Evolutionary conservation across 169 alveolate species (phyloP).

Genomic region (Babesia divergens): DNA sequence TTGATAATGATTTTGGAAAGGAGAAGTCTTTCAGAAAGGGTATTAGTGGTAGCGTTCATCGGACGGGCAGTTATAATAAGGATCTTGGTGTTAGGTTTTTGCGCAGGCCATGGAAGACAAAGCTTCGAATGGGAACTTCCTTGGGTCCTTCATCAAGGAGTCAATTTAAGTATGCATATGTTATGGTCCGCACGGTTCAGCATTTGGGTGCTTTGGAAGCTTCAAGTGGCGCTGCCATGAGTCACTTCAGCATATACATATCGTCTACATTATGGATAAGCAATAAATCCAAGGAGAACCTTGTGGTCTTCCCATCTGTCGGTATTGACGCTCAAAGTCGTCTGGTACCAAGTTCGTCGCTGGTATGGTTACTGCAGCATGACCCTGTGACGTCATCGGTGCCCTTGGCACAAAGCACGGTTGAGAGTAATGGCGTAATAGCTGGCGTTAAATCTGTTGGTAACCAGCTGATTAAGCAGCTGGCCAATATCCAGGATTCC

Average conservation of each 20-base stretch:
- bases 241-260: conserved; percentile 40
- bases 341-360: conserved; percentile 14
- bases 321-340: conserved; percentile 9
- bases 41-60: not conserved
- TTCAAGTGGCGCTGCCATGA: not conserved
- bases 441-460: conserved; percentile 16
- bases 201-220: not conserved
- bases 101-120: not conserved
- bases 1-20: not conserved
- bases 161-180: conserved; percentile 30
- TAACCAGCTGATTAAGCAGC: conserved; percentile 36
- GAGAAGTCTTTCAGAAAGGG: not conserved
- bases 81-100: not conserved
- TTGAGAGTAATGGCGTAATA: conserved; percentile 12
- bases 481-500: conserved; percentile 20
- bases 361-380: conserved; percentile 3
- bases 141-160: not conserved
- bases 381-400: conserved; percentile 13
- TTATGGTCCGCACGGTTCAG: conserved; percentile 54
- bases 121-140: not conserved
- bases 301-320: conserved; percentile 59
- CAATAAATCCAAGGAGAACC: conserved; percentile 47
- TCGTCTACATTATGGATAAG: conserved; percentile 52
- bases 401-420: conserved; percentile 27
- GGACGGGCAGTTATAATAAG: not conserved